phyloP scores from a whole-genome alignment of 805 yeast species.

The Naumovozyma dairenensis region DNA sequence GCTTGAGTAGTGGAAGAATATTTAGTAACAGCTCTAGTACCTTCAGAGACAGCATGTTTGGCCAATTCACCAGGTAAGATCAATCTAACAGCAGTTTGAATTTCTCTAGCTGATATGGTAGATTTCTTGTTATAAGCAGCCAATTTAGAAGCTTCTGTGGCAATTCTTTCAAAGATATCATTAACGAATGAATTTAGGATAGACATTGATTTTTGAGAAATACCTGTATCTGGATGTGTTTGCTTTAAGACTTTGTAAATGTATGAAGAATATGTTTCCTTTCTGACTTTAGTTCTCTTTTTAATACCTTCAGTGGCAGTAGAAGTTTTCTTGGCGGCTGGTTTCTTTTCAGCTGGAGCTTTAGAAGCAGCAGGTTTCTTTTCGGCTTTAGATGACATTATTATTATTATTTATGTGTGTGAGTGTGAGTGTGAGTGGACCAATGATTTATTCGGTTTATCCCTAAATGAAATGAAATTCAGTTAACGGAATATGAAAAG shows the following conservation, averaged over 20 bases:
- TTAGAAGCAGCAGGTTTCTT: slow-evolving; percentile 37
- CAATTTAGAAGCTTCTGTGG: slow-evolving; percentile 93
- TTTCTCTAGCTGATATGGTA: slow-evolving; percentile 96
- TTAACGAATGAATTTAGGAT: slow-evolving; percentile 97
- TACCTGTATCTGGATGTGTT: slow-evolving; percentile 99
- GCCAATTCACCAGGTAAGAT: slow-evolving; percentile 98
- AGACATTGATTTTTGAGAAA: slow-evolving; percentile 97
- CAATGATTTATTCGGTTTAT: too few relatives aligned
- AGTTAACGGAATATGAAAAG: too few relatives aligned
- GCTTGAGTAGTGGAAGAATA: slow-evolving; percentile 61
- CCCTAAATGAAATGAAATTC: too few relatives aligned
- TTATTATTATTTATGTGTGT: slow-evolving; percentile 11
- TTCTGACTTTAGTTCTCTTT: slow-evolving; percentile 92
- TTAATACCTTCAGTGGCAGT: slow-evolving; percentile 67
- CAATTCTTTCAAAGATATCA: slow-evolving; percentile 97
- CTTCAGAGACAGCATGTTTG: slow-evolving; percentile 97
- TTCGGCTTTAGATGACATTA: slow-evolving; percentile 59
- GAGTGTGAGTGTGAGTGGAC: not conserved
- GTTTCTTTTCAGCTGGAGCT: slow-evolving; percentile 28
- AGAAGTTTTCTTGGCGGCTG: slow-evolving; percentile 88
- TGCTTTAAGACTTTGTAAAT: slow-evolving; percentile 97
- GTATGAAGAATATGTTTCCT: slow-evolving; percentile 96
- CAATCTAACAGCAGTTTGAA: slow-evolving; percentile 96
- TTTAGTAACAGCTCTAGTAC: slow-evolving; percentile 96
- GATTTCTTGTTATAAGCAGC: slow-evolving; percentile 99